Base-by-base conservation (phyloP, 257 asterid genomes). In the Solanum chilense region DNA sequence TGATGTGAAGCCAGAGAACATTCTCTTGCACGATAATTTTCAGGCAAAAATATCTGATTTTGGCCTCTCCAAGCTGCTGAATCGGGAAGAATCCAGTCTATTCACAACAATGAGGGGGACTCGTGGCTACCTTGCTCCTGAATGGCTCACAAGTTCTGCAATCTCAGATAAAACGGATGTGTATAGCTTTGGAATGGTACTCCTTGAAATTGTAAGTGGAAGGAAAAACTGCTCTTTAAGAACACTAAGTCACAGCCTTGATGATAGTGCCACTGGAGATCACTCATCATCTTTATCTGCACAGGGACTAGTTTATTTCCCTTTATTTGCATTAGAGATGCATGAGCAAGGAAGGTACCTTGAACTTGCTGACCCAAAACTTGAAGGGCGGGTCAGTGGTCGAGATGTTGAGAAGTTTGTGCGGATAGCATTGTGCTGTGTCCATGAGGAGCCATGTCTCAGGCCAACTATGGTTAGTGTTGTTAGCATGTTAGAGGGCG, bases 41-140 rank as follows among this genome's bases (percentile, higher is more conserved):
- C 96, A 91, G 35, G 96, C 92, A 16, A 94, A 95, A 87, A 85
- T 95, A 42, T 95, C 98, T 9, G 98, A 95, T 91, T 94, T 95
- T 23, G 98, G 98, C 44, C 95, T 95, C 29, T 93, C 98, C 2
- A 95, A 94, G 93, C 96, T 95, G 74, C 88, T 95, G 15, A 90
- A 56, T 87, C 92, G 91, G 1, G 96, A 92, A 56, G 93, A 94
- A 31, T 93, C 98, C 21, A 88, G 93, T 77, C 87, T 88, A 56
- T 88, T 93, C 90, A 93, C 97, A 39, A 95, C 98, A 0, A 93
- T 95, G 98, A 91, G 98, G 86, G 98, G 98, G 41, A 95, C 98
- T 1, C 93, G 98, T 1, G 98, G 98, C 1, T 94, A 95, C 31
- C 96, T 94, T 11, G 98, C 98, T 23, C 98, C 98, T 1, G 97